Base-by-base conservation (phyloP, 2,329 filamentous ascomycete genomes). In the Didymella lethalis region DNA sequence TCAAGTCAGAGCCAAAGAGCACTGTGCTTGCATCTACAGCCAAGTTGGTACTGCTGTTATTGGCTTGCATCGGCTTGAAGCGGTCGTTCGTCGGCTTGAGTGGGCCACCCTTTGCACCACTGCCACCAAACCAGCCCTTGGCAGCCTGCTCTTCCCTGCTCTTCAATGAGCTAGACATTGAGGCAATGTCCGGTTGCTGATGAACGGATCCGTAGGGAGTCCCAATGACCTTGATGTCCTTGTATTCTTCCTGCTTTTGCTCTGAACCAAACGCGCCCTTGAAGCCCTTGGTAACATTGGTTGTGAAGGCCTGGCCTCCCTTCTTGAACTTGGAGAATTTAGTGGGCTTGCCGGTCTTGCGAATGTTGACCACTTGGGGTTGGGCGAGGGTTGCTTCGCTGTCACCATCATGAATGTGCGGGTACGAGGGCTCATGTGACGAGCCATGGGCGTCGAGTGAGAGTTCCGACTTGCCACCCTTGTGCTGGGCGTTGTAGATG, bases 291-390 rank as follows among this genome's bases (percentile, higher is more conserved):
- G 91, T 90, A 50, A 98, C 91, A 72, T 93, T 94, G 78, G 97
- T 96, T 28, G 93, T 93, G 69, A 98, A 89, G 55, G 91, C 93
- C 79, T 96, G 94, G 38, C 92, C 92, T 38, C 93, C 93, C 82
- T 96, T 97, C 84, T 97, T 97, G 93, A 95, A 98, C 80, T 97
- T 97, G 80, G 96, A 97, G 80, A 97, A 97, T 77, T 97, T 98
- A 81, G 93, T 96, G 53, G 90, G 88, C 74, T 97, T 93, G 29
- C 91, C 93, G 80, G 72, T 71, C 63, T 97, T 98, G 69, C 93
- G 88, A 63, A 98, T 96, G 70, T 95, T 96, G 61, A 98, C 91
- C 32, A 98, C 91, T 61, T 96, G 95, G n/a, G 95, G 93, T 2
- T 92, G 90, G 28, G 88, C 76, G 48, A 89, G 78, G 0, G 85